A percentile compares a stretch with the other conserved stretches of the same genome.
These are phyloP conservation scores for Trichoderma breve DNA, from an alignment of 2,329 filamentous ascomycete genomes.

Conservation along the genomic window DNA sequence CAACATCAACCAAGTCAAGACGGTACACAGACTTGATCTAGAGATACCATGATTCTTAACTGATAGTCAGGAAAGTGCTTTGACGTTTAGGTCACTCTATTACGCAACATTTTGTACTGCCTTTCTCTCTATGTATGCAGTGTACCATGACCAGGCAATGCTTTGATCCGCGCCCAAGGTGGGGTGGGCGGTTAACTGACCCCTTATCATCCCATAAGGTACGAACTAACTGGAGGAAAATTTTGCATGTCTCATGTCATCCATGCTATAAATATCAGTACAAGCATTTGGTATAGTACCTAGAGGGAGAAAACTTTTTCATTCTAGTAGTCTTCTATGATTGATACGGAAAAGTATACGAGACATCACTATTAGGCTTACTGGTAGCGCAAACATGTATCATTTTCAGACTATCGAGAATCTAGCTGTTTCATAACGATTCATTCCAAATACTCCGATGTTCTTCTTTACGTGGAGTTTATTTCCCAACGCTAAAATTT, in stretches of 20 bases:
- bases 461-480: background rate
- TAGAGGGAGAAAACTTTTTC: background rate
- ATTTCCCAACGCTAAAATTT: background rate
- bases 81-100: too few relatives aligned
- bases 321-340: background rate
- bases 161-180: background rate
- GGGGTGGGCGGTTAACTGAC: background rate
- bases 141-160: background rate
- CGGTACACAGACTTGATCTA: too few relatives aligned
- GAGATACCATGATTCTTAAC: too few relatives aligned
- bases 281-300: background rate
- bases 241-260: background rate
- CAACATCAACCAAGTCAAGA: too few relatives aligned
- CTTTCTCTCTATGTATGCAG: too few relatives aligned
- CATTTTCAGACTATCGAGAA: background rate
- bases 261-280: background rate
- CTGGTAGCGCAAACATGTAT: background rate
- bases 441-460: background rate
- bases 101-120: too few relatives aligned
- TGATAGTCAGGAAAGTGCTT: too few relatives aligned
- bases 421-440: background rate
- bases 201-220: background rate
- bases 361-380: background rate
- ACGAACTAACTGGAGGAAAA: background rate
- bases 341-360: background rate